phyloP scores from a whole-genome alignment of 2,329 filamentous ascomycete genomes.

The Immersiporthe knoxdaviesiana region DNA sequence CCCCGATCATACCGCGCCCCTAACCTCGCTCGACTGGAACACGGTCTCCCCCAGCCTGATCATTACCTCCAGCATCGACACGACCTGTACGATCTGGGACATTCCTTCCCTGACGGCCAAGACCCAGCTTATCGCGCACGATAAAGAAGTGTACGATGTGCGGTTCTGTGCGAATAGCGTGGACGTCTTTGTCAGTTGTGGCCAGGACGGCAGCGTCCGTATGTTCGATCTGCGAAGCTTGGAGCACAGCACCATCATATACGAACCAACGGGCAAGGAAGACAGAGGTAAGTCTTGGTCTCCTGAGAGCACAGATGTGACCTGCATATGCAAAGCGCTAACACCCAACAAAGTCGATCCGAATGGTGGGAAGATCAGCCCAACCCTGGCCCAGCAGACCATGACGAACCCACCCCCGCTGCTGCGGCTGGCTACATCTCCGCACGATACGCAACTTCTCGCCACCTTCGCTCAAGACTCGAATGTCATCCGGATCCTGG shows the following conservation, averaged over 20 bases:
- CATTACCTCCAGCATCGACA: slow-evolving; percentile 98
- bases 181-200: slow-evolving; percentile 98
- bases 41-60: slow-evolving; percentile 95
- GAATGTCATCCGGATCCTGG: slow-evolving; percentile 88
- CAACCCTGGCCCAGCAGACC: slow-evolving; percentile 76
- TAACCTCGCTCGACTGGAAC: slow-evolving; percentile 98
- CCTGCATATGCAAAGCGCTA: neutral
- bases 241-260: slow-evolving; percentile 98
- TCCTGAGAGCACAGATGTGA: slow-evolving; percentile 13
- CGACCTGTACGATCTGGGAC: slow-evolving; percentile 99
- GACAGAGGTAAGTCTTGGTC: slow-evolving; percentile 60
- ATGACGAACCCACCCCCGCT: slow-evolving; percentile 78
- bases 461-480: slow-evolving; percentile 97
- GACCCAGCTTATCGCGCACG: slow-evolving; percentile 96
- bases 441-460: slow-evolving; percentile 91
- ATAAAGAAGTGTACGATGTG: slow-evolving; percentile 98
- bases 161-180: slow-evolving; percentile 97
- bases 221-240: slow-evolving; percentile 98
- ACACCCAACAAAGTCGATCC: slow-evolving; percentile 44
- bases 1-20: slow-evolving; percentile 93
- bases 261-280: slow-evolving; percentile 91
- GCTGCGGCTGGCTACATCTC: slow-evolving; percentile 82
- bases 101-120: slow-evolving; percentile 97
- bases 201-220: slow-evolving; percentile 93
- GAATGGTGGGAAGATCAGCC: slow-evolving; percentile 68